Percentiles rank a stretch among this genome's conserved stretches.
Conservation (phyloP, 345 rosid species). For the Arabis alpina region DNA sequence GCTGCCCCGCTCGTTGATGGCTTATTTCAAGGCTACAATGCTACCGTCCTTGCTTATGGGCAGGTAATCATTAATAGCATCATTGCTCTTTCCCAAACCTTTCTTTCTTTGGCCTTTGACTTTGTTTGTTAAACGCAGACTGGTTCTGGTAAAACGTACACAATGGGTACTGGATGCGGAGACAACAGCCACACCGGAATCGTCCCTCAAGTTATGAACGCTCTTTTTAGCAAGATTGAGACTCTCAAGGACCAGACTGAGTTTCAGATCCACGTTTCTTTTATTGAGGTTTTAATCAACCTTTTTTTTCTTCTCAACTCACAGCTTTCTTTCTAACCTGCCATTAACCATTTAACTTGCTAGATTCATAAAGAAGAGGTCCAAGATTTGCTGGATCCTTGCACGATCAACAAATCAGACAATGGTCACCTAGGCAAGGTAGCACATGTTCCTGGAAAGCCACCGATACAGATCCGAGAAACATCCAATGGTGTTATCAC, state of each 20-base stretch:
- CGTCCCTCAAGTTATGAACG: conserved; percentile 88
- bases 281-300: conserved; percentile 85
- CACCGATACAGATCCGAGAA: conserved; percentile 97
- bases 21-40: conserved; percentile 98
- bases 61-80: too few relatives aligned
- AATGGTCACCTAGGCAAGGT: conserved; percentile 57
- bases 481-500: conserved; percentile 95
- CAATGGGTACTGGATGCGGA: conserved; percentile 96
- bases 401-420: conserved; percentile 63
- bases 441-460: conserved; percentile 70
- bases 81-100: too few relatives aligned
- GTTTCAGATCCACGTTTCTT: conserved; percentile 91
- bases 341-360: conserved; percentile 29
- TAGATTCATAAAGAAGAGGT: conserved; percentile 99
- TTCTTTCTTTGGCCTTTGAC: too few relatives aligned
- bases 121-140: too few relatives aligned
- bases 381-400: conserved; percentile 83
- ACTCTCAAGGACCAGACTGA: conserved; percentile 71
- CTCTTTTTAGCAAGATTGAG: conserved; percentile 83
- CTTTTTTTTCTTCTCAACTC: too few relatives aligned
- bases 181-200: conserved; percentile 81
- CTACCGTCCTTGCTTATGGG: conserved; percentile 99
- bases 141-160: conserved; percentile 98
- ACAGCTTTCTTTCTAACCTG: too few relatives aligned
- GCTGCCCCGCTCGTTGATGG: conserved; percentile 89